Percentiles rank a stretch among this genome's conserved stretches.
These are phyloP conservation scores for Meira miltonrushii DNA, from an alignment of 1,284 basidiomycete species.

Conservation along the genomic window DNA sequence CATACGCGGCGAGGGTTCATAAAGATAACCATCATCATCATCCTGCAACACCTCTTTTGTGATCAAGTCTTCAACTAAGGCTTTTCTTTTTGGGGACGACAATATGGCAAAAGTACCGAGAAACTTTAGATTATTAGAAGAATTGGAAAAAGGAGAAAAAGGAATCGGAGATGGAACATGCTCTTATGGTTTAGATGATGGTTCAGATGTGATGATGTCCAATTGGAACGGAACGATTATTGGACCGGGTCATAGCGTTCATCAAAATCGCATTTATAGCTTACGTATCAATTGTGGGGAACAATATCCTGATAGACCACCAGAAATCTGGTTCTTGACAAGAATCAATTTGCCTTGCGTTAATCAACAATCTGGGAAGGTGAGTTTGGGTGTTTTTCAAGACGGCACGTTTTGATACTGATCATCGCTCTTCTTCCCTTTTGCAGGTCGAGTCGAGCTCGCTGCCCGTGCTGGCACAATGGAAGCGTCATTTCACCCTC, in stretches of 20 bases:
- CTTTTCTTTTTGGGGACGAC: too few relatives aligned
- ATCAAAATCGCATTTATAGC: constrained; percentile 97
- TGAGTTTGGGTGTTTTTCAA: constrained; percentile 15
- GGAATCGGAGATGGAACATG: constrained; percentile 96
- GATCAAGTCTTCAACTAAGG: too few relatives aligned
- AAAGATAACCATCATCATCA: too few relatives aligned
- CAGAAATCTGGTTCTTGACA: constrained; percentile 76
- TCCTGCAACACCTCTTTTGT: too few relatives aligned
- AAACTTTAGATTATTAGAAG: constrained; percentile 81
- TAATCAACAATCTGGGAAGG: constrained; percentile 64
- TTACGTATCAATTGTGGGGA: constrained; percentile 83
- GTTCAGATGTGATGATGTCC: constrained; percentile 63
- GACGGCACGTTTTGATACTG: background rate
- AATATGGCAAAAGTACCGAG: constrained; percentile 68
- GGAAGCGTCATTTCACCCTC: constrained; percentile 47
- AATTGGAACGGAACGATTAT: constrained; percentile 99
- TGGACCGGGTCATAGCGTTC: constrained; percentile 85
- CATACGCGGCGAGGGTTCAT: too few relatives aligned
- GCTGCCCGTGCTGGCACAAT: constrained; percentile 42
- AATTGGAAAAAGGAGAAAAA: constrained; percentile 99
- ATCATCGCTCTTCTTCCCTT: background rate
- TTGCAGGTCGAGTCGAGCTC: constrained; percentile 22
- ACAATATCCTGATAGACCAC: constrained; percentile 74
- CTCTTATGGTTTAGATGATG: constrained; percentile 68
- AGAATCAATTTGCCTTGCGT: constrained; percentile 96